Percentiles rank a stretch among this genome's conserved stretches.
Conservation (phyloP, 352 stramenopile species). For the Phytophthora citricola region DNA sequence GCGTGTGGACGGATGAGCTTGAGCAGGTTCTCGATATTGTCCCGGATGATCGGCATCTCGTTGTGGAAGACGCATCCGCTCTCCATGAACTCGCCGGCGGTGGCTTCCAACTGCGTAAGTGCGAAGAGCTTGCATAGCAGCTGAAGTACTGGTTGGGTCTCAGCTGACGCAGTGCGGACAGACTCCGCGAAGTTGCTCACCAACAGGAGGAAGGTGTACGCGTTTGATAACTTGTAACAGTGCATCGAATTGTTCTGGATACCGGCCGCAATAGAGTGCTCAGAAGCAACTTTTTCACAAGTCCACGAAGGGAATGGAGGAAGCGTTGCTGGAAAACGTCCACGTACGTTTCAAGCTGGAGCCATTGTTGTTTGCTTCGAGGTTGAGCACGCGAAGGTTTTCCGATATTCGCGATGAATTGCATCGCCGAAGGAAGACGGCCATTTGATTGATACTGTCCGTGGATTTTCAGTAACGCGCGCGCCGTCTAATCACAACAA, state of each 20-base stretch:
- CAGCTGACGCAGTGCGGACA: constrained; percentile 28
- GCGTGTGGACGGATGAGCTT: constrained; percentile 63
- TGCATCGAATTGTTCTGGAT: constrained; percentile 70
- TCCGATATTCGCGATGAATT: constrained; percentile 60
- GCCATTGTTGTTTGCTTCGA: constrained; percentile 38
- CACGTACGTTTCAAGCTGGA: constrained; percentile 49
- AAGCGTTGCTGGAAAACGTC: constrained; percentile 65
- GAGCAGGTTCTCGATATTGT: constrained; percentile 60
- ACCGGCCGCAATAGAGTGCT: constrained; percentile 38
- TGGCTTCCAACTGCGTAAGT: constrained; percentile 71
- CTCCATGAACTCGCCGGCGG: constrained; percentile 74
- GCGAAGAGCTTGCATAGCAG: constrained; percentile 77
- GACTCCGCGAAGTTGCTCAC: constrained; percentile 53
- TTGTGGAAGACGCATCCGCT: constrained; percentile 50
- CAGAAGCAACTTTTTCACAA: constrained; percentile 44
- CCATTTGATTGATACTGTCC: constrained; percentile 39
- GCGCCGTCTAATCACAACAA: constrained; percentile 36
- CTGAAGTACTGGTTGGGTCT: constrained; percentile 49
- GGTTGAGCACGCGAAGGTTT: constrained; percentile 31
- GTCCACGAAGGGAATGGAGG: constrained; percentile 47
- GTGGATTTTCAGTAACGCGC: constrained; percentile 57
- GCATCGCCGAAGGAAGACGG: constrained; percentile 41
- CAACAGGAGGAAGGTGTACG: constrained; percentile 62
- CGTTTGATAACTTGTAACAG: constrained; percentile 68
- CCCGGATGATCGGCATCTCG: constrained; percentile 59